Percentiles rank a stretch among this genome's conserved stretches.
phyloP scores from a whole-genome alignment of 176 grass and related monocot genomes.

The Carex parvula region DNA sequence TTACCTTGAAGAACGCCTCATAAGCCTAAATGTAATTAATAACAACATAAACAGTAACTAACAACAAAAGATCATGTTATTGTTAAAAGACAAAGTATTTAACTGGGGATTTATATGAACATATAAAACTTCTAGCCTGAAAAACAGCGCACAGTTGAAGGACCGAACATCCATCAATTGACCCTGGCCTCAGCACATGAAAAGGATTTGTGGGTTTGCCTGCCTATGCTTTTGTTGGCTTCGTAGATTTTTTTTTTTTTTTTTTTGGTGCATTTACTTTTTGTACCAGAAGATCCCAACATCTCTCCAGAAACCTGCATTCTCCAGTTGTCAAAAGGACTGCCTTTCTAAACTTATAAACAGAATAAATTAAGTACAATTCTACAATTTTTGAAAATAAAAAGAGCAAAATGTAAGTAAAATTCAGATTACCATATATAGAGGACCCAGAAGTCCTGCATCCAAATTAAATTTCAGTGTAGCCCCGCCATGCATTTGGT shows the following conservation, averaged over 20 bases:
- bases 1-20: not conserved
- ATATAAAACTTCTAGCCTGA: not conserved
- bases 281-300: not conserved
- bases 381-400: slow-evolving; percentile 11
- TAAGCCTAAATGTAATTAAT: not conserved
- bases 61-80: not conserved
- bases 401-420: not conserved
- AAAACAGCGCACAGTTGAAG: not conserved
- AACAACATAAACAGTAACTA: not conserved
- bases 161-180: not conserved
- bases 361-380: not conserved
- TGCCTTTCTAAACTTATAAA: not conserved
- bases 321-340: slow-evolving; percentile 9
- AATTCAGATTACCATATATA: slow-evolving; percentile 58
- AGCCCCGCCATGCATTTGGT: slow-evolving; percentile 55
- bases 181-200: not conserved
- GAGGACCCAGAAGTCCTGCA: slow-evolving; percentile 49
- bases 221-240: not conserved
- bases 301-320: slow-evolving; percentile 57
- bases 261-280: not conserved
- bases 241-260: not conserved
- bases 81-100: not conserved
- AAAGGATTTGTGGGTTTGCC: too few species aligned
- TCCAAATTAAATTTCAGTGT: slow-evolving; percentile 63
- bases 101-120: not conserved